These are phyloP conservation scores for Camellia oleifera DNA, from an alignment of 179 eudicot species.

Conservation along the genomic window DNA sequence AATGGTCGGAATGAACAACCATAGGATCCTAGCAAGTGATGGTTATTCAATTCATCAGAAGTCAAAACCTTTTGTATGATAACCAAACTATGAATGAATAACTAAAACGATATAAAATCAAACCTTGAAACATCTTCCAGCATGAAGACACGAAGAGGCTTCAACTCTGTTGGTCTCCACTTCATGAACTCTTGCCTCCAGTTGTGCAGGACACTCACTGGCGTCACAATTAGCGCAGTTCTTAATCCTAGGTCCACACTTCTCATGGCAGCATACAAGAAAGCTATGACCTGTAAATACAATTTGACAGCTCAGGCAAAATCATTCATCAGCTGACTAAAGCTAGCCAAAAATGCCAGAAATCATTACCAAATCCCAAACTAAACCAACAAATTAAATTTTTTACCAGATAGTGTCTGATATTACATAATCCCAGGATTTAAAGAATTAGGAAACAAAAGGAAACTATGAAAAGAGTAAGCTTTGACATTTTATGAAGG, in stretches of 20 bases:
- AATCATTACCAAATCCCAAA: not conserved
- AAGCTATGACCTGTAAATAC: slow-evolving; percentile 81
- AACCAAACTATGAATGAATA: not conserved
- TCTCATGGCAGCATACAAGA: slow-evolving; percentile 94
- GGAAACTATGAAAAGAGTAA: not conserved
- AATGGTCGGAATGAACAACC: too few relatives aligned
- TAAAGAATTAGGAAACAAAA: not conserved
- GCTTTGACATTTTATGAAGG: not conserved
- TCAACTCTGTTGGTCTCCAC: slow-evolving; percentile 84
- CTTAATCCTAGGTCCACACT: slow-evolving; percentile 82
- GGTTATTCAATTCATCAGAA: too few relatives aligned
- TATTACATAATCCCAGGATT: not conserved
- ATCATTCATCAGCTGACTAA: not conserved
- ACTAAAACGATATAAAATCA: not conserved
- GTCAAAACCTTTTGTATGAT: not conserved
- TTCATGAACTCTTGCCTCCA: slow-evolving; percentile 91
- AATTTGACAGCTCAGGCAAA: slow-evolving; percentile 15
- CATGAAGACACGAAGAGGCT: slow-evolving; percentile 91
- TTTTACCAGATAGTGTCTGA: not conserved
- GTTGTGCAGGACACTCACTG: slow-evolving; percentile 95
- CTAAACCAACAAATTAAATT: not conserved
- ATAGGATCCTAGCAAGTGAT: too few relatives aligned
- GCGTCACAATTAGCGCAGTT: slow-evolving; percentile 86
- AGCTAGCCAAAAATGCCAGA: not conserved
- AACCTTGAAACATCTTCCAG: slow-evolving; percentile 90